A percentile compares a stretch with the other conserved stretches of the same genome.
These are phyloP conservation scores for Paecilomyces fulvus DNA, from an alignment of 2,329 filamentous ascomycete species.

Conservation along the genomic window DNA sequence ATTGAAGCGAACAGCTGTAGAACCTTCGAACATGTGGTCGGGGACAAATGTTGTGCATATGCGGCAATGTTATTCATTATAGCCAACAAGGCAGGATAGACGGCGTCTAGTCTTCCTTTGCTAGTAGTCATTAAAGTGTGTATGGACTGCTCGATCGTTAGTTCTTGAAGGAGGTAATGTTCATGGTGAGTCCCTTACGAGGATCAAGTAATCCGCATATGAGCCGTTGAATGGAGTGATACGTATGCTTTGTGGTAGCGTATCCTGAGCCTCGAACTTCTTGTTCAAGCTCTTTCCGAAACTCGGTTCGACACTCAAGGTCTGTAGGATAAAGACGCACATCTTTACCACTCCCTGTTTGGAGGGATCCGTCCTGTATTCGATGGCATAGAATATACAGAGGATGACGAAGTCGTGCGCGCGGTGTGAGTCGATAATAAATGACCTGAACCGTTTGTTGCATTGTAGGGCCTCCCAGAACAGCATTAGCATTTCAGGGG, in stretches of 20 bases:
- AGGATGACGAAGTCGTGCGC: conserved; percentile 89
- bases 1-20: conserved; percentile 85
- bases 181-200: conserved; percentile 40
- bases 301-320: conserved; percentile 81
- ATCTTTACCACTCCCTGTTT: conserved; percentile 91
- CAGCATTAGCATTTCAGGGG: conserved; percentile 90
- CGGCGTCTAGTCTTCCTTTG: conserved; percentile 79
- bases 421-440: conserved; percentile 91
- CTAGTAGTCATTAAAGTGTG: conserved; percentile 85
- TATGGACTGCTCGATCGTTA: conserved; percentile 56
- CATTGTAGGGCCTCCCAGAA: conserved; percentile 97
- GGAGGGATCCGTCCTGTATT: conserved; percentile 74
- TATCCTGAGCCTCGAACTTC: conserved; percentile 79
- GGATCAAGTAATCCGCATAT: conserved; percentile 90
- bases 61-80: conserved; percentile 91
- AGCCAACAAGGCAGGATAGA: conserved; percentile 84
- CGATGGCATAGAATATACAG: conserved; percentile 84
- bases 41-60: conserved; percentile 68
- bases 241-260: conserved; percentile 70
- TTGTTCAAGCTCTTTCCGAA: conserved; percentile 89
- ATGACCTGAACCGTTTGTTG: conserved; percentile 93
- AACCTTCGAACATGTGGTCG: conserved; percentile 68
- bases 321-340: conserved; percentile 96
- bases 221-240: conserved; percentile 78
- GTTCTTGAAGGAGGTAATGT: conserved; percentile 2